Percentiles rank a stretch among this genome's conserved stretches.
Evolutionary conservation across 2,329 filamentous ascomycete species (phyloP).

Genomic region (Penicillium hordei): DNA sequence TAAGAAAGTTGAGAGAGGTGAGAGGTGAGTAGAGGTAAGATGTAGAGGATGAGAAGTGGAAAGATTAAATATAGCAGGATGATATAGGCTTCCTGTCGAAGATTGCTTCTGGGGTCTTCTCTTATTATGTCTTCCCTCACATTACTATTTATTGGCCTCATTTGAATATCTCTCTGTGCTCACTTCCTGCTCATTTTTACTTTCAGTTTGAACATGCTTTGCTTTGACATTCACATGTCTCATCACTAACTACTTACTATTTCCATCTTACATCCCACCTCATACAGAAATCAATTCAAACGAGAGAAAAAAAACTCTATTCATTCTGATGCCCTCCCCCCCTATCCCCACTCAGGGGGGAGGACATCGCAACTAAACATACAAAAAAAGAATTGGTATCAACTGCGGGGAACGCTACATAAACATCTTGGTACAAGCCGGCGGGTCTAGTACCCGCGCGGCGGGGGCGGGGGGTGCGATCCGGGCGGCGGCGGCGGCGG

Average conservation of each 20-base stretch:
- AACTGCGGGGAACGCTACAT: conserved; percentile 8
- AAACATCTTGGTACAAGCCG: conserved; percentile 4
- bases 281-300: neutral
- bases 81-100: no score
- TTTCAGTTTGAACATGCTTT: neutral
- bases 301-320: neutral
- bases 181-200: neutral
- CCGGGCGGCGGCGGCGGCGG: conserved; percentile 14
- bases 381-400: conserved; percentile 11
- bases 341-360: conserved; percentile 1
- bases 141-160: neutral
- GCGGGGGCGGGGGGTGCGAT: conserved; percentile 11
- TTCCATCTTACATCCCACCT: neutral
- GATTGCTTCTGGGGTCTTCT: neutral
- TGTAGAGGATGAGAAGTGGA: neutral
- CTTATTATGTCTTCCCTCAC: neutral
- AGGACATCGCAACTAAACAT: conserved; percentile 4
- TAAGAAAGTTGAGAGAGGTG: neutral
- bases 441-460: conserved; percentile 17
- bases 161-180: no score
- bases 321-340: conserved; percentile 3
- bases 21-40: neutral
- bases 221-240: neutral
- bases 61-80: neutral
- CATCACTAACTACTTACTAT: neutral